A percentile compares a stretch with the other conserved stretches of the same genome.
Conservation (phyloP, 129 eudicot species). For the Artemisia argyi region DNA sequence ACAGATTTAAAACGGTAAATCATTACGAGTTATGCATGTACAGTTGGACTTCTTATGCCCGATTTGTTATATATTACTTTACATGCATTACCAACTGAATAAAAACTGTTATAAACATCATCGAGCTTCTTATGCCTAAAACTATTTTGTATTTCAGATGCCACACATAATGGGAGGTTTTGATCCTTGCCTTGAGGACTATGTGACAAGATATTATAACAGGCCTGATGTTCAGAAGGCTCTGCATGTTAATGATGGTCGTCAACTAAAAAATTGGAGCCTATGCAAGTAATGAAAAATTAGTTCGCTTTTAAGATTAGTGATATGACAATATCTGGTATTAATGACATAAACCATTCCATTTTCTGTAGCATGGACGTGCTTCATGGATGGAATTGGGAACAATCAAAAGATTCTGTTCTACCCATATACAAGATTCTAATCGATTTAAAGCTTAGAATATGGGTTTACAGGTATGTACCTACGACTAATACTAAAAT, state of each 20-base stretch:
- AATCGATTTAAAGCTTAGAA: constrained; percentile 68
- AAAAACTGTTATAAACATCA: not conserved
- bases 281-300: constrained; percentile 73
- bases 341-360: not conserved
- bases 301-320: not conserved
- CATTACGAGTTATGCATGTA: not conserved
- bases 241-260: constrained; percentile 79
- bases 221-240: constrained; percentile 77
- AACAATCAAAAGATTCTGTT: constrained; percentile 55
- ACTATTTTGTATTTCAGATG: constrained; percentile 46
- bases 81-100: not conserved
- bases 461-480: constrained; percentile 87
- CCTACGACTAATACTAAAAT: not conserved
- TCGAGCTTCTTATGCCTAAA: not conserved
- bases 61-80: not conserved
- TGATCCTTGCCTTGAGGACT: constrained; percentile 85
- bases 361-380: constrained; percentile 62
- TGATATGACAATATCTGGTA: not conserved
- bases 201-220: constrained; percentile 63
- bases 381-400: constrained; percentile 59
- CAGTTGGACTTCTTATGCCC: not conserved
- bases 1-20: constrained; percentile 22
- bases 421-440: constrained; percentile 82
- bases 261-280: constrained; percentile 66
- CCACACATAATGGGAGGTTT: constrained; percentile 87